Conservation (phyloP, 176 grass and related monocot genomes). For the Saccharum officinarum region DNA sequence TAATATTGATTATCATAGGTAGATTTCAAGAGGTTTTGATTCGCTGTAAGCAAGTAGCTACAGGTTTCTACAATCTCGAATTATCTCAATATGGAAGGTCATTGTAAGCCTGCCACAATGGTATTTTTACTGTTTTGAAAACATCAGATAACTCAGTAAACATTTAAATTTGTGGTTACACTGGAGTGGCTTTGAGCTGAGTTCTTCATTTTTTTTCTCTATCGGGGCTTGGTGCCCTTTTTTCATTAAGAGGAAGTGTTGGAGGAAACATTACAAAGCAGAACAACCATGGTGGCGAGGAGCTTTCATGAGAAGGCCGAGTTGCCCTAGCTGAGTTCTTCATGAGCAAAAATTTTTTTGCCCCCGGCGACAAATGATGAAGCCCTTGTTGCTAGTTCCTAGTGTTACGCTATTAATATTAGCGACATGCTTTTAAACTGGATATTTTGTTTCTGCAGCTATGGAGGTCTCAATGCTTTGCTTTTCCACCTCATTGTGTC, state of each 20-base stretch:
- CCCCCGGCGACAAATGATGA: background rate
- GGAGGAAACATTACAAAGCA: too few species aligned
- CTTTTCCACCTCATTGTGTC: background rate
- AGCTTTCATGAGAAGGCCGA: too few species aligned
- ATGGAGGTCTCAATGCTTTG: background rate
- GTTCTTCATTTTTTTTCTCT: background rate
- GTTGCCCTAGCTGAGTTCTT: too few species aligned
- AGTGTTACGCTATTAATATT: background rate
- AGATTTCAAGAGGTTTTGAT: background rate
- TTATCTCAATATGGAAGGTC: background rate
- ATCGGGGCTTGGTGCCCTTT: too few species aligned
- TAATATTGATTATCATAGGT: slow-evolving; percentile 24
- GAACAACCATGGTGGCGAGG: too few species aligned
- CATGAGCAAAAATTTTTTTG: too few species aligned
- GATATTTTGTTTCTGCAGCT: background rate
- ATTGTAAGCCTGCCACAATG: background rate
- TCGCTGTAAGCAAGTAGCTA: background rate
- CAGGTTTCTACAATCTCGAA: background rate
- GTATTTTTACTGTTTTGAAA: background rate
- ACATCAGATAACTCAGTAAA: background rate
- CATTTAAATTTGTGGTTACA: background rate
- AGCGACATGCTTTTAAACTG: background rate
- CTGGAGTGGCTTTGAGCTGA: background rate
- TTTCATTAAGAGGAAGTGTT: too few species aligned
- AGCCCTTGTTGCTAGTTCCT: background rate